Evolutionary conservation across 257 asterid species (phyloP).

Genomic region (Solanum etuberosum): DNA sequence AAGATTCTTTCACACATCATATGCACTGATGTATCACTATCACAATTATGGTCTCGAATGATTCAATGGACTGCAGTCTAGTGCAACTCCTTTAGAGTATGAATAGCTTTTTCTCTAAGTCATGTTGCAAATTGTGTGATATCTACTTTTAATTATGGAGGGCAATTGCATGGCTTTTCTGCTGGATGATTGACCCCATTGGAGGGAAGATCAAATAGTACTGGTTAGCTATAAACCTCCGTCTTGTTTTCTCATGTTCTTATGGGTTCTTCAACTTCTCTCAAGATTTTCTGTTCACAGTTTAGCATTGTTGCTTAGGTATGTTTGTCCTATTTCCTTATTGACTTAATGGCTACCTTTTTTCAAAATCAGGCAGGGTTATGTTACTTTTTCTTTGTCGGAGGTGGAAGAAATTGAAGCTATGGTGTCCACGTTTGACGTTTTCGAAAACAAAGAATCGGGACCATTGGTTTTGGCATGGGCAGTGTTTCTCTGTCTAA

Average conservation of each 20-base stretch:
- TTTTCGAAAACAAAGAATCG: slow-evolving; percentile 56
- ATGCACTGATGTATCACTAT: background rate
- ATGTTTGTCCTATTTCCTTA: background rate
- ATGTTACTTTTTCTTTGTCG: slow-evolving; percentile 52
- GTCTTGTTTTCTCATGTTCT: background rate
- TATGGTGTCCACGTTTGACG: slow-evolving; percentile 40
- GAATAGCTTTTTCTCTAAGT: background rate
- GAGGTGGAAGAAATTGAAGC: slow-evolving; percentile 75
- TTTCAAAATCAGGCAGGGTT: slow-evolving; percentile 57
- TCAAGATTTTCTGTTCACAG: background rate
- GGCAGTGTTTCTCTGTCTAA: slow-evolving; percentile 89
- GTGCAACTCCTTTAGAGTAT: background rate
- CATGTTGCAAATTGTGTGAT: background rate
- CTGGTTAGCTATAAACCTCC: background rate
- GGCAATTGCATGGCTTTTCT: background rate
- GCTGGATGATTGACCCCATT: background rate
- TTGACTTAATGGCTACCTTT: background rate
- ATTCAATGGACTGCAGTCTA: background rate
- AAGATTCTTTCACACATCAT: background rate
- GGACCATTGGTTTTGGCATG: slow-evolving; percentile 90
- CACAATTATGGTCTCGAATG: background rate
- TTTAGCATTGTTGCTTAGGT: background rate
- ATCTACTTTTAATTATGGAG: background rate
- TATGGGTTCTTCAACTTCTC: background rate
- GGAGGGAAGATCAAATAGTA: background rate